These are phyloP conservation scores for Cladosporium phlei DNA, from an alignment of 2,329 filamentous ascomycete species.

Conservation along the genomic window DNA sequence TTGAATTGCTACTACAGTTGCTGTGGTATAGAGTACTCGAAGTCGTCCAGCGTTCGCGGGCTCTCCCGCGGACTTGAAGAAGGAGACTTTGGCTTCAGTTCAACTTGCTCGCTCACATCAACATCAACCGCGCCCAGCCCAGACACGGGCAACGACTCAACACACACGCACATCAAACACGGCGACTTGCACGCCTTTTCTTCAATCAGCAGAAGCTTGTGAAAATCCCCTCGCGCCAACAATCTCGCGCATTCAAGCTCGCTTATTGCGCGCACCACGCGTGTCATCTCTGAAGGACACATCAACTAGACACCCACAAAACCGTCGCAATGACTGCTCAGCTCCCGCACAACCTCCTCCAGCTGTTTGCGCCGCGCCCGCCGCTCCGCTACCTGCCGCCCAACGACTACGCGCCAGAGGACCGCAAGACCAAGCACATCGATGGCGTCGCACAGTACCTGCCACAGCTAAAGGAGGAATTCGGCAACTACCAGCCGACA, in stretches of 20 bases:
- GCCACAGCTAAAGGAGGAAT: constrained; percentile 68
- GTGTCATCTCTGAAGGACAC: neutral
- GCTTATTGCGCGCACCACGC: constrained; percentile 1
- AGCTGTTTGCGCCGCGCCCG: constrained; percentile 91
- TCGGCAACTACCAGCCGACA: constrained; percentile 74
- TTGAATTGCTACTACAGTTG: too few species aligned
- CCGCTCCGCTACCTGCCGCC: constrained; percentile 85
- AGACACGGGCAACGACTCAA: too few species aligned
- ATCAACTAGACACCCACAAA: neutral
- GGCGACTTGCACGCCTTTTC: too few species aligned
- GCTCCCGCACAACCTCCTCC: constrained; percentile 84
- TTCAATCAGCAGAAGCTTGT: too few species aligned
- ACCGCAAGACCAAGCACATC: constrained; percentile 70
- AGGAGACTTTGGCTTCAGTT: too few species aligned
- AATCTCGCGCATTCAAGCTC: neutral
- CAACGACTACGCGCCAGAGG: constrained; percentile 74
- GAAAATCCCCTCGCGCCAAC: too few species aligned
- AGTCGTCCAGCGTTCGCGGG: too few species aligned
- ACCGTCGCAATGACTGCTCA: constrained; percentile 77
- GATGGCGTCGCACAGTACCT: constrained; percentile 71
- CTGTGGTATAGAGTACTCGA: too few species aligned
- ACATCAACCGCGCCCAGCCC: too few species aligned
- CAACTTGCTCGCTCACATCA: too few species aligned
- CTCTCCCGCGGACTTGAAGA: too few species aligned
- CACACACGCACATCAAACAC: too few species aligned